These are phyloP conservation scores for Zymoseptoria brevis DNA, from an alignment of 2,329 filamentous ascomycete genomes.

Conservation along the genomic window DNA sequence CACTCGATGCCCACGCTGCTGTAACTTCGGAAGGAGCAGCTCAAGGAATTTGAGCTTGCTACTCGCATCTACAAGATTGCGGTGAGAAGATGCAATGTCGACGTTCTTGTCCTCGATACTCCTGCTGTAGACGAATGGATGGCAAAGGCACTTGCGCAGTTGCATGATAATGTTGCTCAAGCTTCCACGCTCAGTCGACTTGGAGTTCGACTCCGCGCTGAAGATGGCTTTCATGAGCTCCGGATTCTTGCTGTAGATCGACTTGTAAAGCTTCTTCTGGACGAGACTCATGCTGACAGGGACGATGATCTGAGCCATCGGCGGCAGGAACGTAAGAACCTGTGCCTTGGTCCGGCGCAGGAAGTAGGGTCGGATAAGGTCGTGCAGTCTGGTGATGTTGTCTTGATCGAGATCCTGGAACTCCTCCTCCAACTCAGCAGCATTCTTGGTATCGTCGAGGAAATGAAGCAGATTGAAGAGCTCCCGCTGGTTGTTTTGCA, in stretches of 20 bases:
- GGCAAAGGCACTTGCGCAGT: conserved; percentile 85
- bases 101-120: conserved; percentile 77
- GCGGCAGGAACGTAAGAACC: conserved; percentile 82
- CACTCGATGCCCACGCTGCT: conserved; percentile 78
- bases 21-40: conserved; percentile 77
- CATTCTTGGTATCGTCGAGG: conserved; percentile 64
- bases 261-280: conserved; percentile 91
- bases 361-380: conserved; percentile 67
- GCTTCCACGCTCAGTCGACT: conserved; percentile 64
- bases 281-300: conserved; percentile 92
- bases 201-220: conserved; percentile 51
- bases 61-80: conserved; percentile 83
- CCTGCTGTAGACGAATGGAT: conserved; percentile 88
- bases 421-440: conserved; percentile 63
- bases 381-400: conserved; percentile 72
- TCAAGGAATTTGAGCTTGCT: conserved; percentile 80
- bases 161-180: conserved; percentile 95
- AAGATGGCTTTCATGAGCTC: conserved; percentile 84
- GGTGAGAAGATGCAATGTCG: conserved; percentile 55
- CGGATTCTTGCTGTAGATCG: conserved; percentile 83
- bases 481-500: conserved; percentile 93
- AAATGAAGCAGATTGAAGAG: conserved; percentile 97
- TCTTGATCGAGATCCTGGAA: conserved; percentile 74
- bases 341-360: conserved; percentile 77
- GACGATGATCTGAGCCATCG: conserved; percentile 90